These are phyloP conservation scores for Heritiera fomes DNA, from an alignment of 345 rosid genomes.

Conservation along the genomic window DNA sequence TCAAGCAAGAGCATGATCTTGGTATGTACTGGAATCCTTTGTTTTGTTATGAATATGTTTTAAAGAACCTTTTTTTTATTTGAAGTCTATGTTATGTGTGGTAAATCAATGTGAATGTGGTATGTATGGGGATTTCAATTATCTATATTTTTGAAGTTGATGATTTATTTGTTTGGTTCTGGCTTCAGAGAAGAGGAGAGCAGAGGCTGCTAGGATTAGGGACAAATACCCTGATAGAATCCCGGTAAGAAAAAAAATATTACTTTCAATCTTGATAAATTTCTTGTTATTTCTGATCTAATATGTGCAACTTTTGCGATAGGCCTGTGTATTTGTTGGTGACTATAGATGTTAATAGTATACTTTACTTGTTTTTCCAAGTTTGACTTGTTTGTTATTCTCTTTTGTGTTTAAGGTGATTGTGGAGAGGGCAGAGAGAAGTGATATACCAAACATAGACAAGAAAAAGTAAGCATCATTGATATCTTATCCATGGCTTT, in stretches of 20 bases:
- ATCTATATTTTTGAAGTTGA: neutral
- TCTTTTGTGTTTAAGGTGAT: conserved; percentile 61
- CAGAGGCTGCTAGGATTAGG: conserved; percentile 94
- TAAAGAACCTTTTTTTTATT: neutral
- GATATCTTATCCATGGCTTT: neutral
- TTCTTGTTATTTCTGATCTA: conserved; percentile 9
- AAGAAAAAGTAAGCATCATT: conserved; percentile 72
- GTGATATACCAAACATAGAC: conserved; percentile 91
- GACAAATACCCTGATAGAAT: conserved; percentile 92
- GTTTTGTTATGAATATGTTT: neutral
- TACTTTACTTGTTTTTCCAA: conserved; percentile 11
- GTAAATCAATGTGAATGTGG: conserved; percentile 1
- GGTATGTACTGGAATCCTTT: conserved; percentile 36
- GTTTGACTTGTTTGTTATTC: conserved; percentile 14
- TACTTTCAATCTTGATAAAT: neutral
- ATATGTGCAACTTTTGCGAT: neutral
- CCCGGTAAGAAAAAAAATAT: conserved; percentile 62
- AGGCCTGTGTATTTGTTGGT: neutral
- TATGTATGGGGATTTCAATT: conserved; percentile 16
- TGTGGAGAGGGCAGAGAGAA: conserved; percentile 95
- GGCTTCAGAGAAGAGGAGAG: conserved; percentile 78
- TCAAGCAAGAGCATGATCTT: conserved; percentile 94
- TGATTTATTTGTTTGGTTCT: conserved; percentile 8
- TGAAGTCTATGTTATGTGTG: neutral
- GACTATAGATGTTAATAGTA: neutral